Conservation (phyloP, 768 basidiomycete species). For the Nevesoporus exiguus region DNA sequence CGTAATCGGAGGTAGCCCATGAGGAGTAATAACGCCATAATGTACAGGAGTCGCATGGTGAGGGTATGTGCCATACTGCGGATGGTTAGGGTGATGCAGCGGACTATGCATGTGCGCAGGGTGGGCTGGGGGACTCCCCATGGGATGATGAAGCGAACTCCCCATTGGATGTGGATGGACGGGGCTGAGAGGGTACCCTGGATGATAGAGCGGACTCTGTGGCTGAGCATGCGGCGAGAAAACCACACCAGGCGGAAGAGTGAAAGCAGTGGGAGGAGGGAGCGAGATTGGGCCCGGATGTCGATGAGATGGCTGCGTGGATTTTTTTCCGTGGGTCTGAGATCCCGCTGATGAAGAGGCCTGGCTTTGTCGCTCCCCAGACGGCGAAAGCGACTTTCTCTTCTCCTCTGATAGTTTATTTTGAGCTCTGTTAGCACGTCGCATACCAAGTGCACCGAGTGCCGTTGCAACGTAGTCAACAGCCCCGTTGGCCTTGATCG, state of each 20-base stretch:
- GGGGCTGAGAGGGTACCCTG: conserved; percentile 31
- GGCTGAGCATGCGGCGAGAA: conserved; percentile 35
- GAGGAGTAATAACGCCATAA: conserved; percentile 56
- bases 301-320: conserved; percentile 34
- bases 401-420: conserved; percentile 25
- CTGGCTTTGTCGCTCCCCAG: conserved; percentile 18
- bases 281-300: conserved; percentile 71
- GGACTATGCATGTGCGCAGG: conserved; percentile 32
- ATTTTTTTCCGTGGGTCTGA: conserved; percentile 16
- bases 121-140: conserved; percentile 32
- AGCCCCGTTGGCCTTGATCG: conserved; percentile 17
- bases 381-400: conserved; percentile 7
- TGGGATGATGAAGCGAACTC: conserved; percentile 40
- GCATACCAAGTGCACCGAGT: conserved; percentile 29
- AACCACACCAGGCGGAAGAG: conserved; percentile 37
- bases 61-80: conserved; percentile 28
- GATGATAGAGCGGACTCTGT: conserved; percentile 40
- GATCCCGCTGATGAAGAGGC: conserved; percentile 7
- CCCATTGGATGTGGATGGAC: conserved; percentile 26
- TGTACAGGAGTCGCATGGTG: conserved; percentile 21
- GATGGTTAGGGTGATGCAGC: conserved; percentile 29
- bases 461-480: conserved; percentile 17
- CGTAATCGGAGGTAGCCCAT: conserved; percentile 89
- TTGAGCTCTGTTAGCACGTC: conserved; percentile 27
- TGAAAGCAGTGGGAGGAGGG: conserved; percentile 53